Conservation (phyloP, 495 filamentous ascomycete species). For the Xylaria intraflava region DNA sequence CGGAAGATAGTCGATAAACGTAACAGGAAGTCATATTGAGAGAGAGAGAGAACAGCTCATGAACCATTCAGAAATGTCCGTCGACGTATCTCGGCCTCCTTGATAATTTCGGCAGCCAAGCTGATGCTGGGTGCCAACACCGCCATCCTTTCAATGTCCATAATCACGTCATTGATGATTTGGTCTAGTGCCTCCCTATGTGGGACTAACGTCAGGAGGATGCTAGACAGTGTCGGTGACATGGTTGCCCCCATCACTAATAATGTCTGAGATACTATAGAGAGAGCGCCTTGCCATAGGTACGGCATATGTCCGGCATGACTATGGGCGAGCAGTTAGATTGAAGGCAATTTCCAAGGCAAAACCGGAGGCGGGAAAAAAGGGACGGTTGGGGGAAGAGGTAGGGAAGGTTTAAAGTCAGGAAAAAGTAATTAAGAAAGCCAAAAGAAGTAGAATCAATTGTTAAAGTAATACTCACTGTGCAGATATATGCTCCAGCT, state of each 20-base stretch:
- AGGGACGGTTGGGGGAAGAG: background rate
- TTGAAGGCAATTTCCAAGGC: slow-evolving; percentile 23
- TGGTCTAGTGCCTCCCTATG: slow-evolving; percentile 56
- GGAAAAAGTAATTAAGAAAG: background rate
- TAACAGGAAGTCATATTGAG: slow-evolving; percentile 6
- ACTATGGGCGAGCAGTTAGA: slow-evolving; percentile 47
- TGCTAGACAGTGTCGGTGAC: slow-evolving; percentile 61
- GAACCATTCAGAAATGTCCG: slow-evolving; percentile 46
- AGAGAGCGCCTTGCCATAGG: slow-evolving; percentile 77
- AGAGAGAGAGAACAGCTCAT: slow-evolving; percentile 10
- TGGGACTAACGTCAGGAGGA: slow-evolving; percentile 54
- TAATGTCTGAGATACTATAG: slow-evolving; percentile 72
- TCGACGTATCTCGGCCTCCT: slow-evolving; percentile 67
- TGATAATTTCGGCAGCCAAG: slow-evolving; percentile 67
- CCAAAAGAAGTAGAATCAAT: background rate
- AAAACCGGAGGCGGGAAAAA: no score
- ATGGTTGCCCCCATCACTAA: slow-evolving; percentile 79
- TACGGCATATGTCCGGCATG: slow-evolving; percentile 83
- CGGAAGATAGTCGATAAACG: slow-evolving; percentile 15
- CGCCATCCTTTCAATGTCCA: slow-evolving; percentile 64
- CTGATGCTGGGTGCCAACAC: slow-evolving; percentile 68
- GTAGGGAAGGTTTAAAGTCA: background rate
- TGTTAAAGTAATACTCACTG: slow-evolving; percentile 47
- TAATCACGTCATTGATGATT: slow-evolving; percentile 67
- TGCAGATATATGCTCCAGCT: slow-evolving; percentile 70